Percentiles rank a stretch among this genome's conserved stretches.
Evolutionary conservation across 1,284 basidiomycete species (phyloP).

Genomic region (Kalmanozyma brasiliensis): DNA sequence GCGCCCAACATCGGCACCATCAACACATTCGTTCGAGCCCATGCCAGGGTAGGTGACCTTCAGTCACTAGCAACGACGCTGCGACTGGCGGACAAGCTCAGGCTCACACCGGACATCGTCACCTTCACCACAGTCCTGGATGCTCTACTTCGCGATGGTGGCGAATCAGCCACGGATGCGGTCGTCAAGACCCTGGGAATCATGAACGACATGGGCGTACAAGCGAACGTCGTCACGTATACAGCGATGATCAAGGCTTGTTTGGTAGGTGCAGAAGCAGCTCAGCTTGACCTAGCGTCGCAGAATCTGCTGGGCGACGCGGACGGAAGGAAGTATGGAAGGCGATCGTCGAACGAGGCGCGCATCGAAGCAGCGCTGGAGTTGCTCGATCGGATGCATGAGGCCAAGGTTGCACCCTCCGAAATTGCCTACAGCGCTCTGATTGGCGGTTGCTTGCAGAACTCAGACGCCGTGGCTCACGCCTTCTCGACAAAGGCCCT

Average conservation of each 20-base stretch:
- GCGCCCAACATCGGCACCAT: slow-evolving; percentile 56
- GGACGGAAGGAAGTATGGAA: not conserved
- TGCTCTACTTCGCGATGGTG: slow-evolving; percentile 47
- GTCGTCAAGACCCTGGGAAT: slow-evolving; percentile 47
- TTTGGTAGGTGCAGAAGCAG: slow-evolving; percentile 33
- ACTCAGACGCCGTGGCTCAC: slow-evolving; percentile 29
- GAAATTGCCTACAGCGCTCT: slow-evolving; percentile 55
- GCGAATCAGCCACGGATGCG: slow-evolving; percentile 33
- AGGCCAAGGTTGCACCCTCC: slow-evolving; percentile 46
- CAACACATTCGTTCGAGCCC: slow-evolving; percentile 56
- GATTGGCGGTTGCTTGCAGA: slow-evolving; percentile 38
- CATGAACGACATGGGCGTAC: slow-evolving; percentile 52
- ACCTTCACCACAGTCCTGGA: slow-evolving; percentile 63
- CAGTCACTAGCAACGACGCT: slow-evolving; percentile 36
- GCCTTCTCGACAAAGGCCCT: slow-evolving; percentile 12
- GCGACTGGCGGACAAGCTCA: slow-evolving; percentile 34
- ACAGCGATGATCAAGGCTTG: slow-evolving; percentile 64
- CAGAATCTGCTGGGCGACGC: slow-evolving; percentile 20
- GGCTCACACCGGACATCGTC: slow-evolving; percentile 54
- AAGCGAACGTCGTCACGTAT: slow-evolving; percentile 55
- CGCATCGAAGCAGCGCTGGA: slow-evolving; percentile 52
- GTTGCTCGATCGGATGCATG: slow-evolving; percentile 56
- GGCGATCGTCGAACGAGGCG: slow-evolving; percentile 4
- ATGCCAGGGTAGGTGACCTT: slow-evolving; percentile 43
- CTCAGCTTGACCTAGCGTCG: slow-evolving; percentile 26